These are phyloP conservation scores for Magnolia officinalis DNA, from an alignment of 164 flowering plant genomes.

Conservation along the genomic window DNA sequence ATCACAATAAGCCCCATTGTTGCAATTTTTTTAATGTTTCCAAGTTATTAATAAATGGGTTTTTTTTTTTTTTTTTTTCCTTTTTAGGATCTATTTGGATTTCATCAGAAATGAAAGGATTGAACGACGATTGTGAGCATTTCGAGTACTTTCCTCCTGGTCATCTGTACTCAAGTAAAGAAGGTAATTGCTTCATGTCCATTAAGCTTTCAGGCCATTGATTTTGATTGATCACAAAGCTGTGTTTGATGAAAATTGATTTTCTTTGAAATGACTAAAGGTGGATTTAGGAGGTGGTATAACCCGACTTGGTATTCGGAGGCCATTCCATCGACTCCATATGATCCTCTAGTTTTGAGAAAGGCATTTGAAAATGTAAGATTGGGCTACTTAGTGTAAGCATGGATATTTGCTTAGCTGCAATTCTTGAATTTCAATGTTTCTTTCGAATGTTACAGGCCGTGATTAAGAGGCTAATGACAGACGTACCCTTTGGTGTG, in stretches of 20 bases:
- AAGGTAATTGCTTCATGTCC: conserved; percentile 13
- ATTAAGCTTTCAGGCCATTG: not conserved
- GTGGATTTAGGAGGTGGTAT: conserved; percentile 72
- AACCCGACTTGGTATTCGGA: conserved; percentile 86
- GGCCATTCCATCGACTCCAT: conserved; percentile 72
- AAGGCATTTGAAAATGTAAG: conserved; percentile 77
- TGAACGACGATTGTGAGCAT: conserved; percentile 87
- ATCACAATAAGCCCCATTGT: not conserved
- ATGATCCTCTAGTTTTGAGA: conserved; percentile 76
- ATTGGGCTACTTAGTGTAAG: not conserved
- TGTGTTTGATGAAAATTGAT: not conserved
- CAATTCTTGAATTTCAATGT: not conserved
- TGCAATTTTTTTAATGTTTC: not conserved
- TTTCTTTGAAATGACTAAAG: conserved; percentile 10
- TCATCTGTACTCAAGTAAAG: conserved; percentile 86
- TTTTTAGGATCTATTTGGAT: conserved; percentile 82
- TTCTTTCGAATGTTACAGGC: conserved; percentile 43
- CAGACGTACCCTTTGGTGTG: conserved; percentile 95
- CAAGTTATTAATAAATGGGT: not conserved
- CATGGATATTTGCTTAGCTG: not conserved
- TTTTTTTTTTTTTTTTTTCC: not conserved
- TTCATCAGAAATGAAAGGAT: conserved; percentile 85
- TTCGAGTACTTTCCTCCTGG: conserved; percentile 90
- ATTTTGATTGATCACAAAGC: not conserved
- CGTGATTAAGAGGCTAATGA: conserved; percentile 88